phyloP scores from a whole-genome alignment of 208 protist genomes.

The Trypanosoma scelopori region DNA sequence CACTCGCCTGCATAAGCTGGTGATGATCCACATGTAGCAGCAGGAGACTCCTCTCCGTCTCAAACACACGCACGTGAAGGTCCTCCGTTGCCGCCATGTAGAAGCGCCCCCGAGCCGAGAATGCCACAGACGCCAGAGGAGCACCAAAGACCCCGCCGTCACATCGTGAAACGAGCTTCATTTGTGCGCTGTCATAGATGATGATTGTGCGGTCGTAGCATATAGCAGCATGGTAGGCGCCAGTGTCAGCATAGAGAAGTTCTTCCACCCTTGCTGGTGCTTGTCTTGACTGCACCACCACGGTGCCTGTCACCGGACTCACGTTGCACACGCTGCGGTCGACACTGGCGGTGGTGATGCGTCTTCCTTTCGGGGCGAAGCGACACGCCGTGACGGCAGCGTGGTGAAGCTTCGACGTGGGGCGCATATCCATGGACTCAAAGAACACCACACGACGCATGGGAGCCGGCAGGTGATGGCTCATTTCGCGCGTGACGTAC shows the following conservation, averaged over 20 bases:
- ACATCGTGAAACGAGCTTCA: slow-evolving; percentile 61
- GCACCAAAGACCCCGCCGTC: slow-evolving; percentile 50
- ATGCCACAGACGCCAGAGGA: slow-evolving; percentile 47
- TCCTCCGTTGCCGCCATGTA: slow-evolving; percentile 67
- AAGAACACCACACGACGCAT: slow-evolving; percentile 25
- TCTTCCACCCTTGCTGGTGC: slow-evolving; percentile 29
- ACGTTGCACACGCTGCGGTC: slow-evolving; percentile 65
- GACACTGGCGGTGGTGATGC: slow-evolving; percentile 47
- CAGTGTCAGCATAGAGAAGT: slow-evolving; percentile 44
- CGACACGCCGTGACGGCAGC: slow-evolving; percentile 38
- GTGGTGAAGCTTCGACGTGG: slow-evolving; percentile 36
- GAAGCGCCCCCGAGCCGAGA: slow-evolving; percentile 75
- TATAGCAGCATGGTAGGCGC: slow-evolving; percentile 64
- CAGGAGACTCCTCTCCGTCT: slow-evolving; percentile 57
- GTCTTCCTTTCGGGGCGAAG: slow-evolving; percentile 43
- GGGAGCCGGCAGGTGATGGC: slow-evolving; percentile 6
- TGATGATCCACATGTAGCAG: slow-evolving; percentile 39
- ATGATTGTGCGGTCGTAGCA: slow-evolving; percentile 65
- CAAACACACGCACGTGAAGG: slow-evolving; percentile 58
- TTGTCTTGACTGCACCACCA: slow-evolving; percentile 42
- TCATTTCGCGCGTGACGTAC: slow-evolving; percentile 36
- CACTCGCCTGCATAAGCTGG: slow-evolving; percentile 32
- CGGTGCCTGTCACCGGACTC: slow-evolving; percentile 32
- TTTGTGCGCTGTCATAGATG: slow-evolving; percentile 66
- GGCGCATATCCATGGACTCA: slow-evolving; percentile 11